phyloP scores from a whole-genome alignment of 2,329 filamentous ascomycete species.

The Xylariales sp. region DNA sequence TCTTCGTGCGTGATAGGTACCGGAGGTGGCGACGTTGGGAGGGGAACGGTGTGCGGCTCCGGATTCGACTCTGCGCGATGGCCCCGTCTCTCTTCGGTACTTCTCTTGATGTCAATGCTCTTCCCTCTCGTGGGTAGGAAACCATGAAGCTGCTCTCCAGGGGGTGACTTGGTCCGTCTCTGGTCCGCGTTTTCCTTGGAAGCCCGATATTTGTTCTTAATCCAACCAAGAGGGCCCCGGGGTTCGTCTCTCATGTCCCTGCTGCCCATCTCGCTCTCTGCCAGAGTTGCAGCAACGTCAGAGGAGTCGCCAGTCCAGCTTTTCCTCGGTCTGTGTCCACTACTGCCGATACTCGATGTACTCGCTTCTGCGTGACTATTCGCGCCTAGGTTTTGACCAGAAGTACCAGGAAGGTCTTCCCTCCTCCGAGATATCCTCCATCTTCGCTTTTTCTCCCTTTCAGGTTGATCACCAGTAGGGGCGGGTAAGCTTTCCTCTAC shows the following conservation, averaged over 20 bases:
- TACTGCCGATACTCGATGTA: constrained; percentile 64
- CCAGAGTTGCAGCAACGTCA: constrained; percentile 36
- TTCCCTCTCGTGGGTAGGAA: constrained; percentile 37
- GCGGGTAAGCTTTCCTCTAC: constrained; percentile 48
- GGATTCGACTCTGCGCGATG: constrained; percentile 10
- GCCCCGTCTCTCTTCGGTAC: constrained; percentile 30
- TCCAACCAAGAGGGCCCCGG: constrained; percentile 52
- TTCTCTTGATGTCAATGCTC: constrained; percentile 43
- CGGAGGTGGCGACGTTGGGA: constrained; percentile 23
- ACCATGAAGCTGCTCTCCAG: constrained; percentile 31
- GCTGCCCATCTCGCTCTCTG: constrained; percentile 33
- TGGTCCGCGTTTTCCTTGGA: constrained; percentile 53
- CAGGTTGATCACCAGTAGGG: constrained; percentile 37
- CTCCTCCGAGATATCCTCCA: constrained; percentile 68
- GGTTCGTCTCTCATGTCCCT: constrained; percentile 42
- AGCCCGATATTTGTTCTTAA: constrained; percentile 56
- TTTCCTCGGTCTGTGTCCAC: constrained; percentile 41
- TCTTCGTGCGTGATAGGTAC: constrained; percentile 21
- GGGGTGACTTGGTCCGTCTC: constrained; percentile 52
- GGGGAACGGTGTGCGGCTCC: constrained; percentile 22
- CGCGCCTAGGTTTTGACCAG: constrained; percentile 48
- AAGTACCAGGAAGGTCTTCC: constrained; percentile 48
- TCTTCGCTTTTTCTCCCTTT: constrained; percentile 66
- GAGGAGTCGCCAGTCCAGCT: constrained; percentile 48
- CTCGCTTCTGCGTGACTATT: constrained; percentile 62